Evolutionary conservation across 2,329 filamentous ascomycete species (phyloP).

Genomic region (Microsporum audouinii): DNA sequence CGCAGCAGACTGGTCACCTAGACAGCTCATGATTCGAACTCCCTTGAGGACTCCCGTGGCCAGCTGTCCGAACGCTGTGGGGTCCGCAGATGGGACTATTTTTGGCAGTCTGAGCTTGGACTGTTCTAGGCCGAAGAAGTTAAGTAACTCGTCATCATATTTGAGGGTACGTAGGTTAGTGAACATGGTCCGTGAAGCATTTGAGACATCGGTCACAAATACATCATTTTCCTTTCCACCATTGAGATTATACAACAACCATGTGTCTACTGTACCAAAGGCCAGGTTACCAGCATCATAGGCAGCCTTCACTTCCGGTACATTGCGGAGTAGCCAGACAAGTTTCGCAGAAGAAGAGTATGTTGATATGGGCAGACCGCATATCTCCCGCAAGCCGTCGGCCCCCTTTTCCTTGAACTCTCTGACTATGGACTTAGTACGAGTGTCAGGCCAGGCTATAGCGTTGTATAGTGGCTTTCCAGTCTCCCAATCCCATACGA

Average conservation of each 20-base stretch:
- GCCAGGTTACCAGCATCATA: slow-evolving; percentile 66
- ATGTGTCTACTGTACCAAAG: slow-evolving; percentile 81
- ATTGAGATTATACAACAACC: slow-evolving; percentile 74
- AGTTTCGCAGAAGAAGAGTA: slow-evolving; percentile 82
- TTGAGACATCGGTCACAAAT: slow-evolving; percentile 75
- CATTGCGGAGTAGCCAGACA: slow-evolving; percentile 66
- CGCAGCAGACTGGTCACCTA: slow-evolving; percentile 78
- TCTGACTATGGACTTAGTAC: slow-evolving; percentile 63
- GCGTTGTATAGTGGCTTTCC: slow-evolving; percentile 74
- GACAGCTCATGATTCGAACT: slow-evolving; percentile 64
- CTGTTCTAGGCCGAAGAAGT: slow-evolving; percentile 67
- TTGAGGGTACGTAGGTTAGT: slow-evolving; percentile 73
- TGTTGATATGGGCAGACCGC: slow-evolving; percentile 73
- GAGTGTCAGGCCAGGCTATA: slow-evolving; percentile 82
- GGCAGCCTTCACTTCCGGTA: slow-evolving; percentile 55
- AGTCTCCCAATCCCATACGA: slow-evolving; percentile 72
- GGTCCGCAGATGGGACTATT: slow-evolving; percentile 70
- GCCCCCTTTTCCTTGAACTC: slow-evolving; percentile 61
- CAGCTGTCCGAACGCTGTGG: slow-evolving; percentile 59
- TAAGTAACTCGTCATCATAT: slow-evolving; percentile 65
- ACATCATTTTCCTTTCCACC: slow-evolving; percentile 52
- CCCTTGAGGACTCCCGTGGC: slow-evolving; percentile 55
- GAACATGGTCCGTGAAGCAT: slow-evolving; percentile 87
- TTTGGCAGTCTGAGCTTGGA: slow-evolving; percentile 63
- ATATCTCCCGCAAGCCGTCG: slow-evolving; percentile 57